Conservation (phyloP, 805 yeast species). For the Candida taoyuanica region DNA sequence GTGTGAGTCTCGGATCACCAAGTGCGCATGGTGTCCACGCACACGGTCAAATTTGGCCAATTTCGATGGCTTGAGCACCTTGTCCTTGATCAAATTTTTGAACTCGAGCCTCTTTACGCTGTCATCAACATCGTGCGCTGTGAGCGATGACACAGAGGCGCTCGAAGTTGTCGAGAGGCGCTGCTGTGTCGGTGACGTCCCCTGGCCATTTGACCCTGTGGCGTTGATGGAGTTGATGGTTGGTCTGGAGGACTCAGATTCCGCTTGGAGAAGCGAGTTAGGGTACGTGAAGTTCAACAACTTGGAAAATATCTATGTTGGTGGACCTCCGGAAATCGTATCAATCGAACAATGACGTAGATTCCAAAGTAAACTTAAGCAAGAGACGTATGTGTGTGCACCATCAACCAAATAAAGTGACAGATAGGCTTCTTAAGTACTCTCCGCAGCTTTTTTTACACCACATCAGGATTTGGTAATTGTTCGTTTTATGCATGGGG, state of each 20-base stretch:
- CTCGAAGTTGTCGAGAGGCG: no score
- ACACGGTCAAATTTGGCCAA: constrained; percentile 12
- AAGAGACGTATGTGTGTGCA: no score
- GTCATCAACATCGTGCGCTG: constrained; percentile 9
- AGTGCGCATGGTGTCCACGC: constrained; percentile 24
- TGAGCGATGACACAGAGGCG: no score
- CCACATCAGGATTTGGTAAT: background rate
- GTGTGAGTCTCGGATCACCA: constrained; percentile 28
- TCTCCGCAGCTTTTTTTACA: constrained; percentile 1
- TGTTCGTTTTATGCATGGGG: constrained; percentile 5
- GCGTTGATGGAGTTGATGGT: no score
- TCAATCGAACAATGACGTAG: no score
- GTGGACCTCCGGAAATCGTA: no score
- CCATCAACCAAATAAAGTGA: no score
- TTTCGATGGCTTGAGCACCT: constrained; percentile 25
- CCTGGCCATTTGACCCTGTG: no score
- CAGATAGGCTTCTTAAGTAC: background rate
- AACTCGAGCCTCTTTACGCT: constrained; percentile 20
- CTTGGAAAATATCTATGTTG: no score
- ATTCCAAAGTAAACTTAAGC: no score
- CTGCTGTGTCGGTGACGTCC: no score
- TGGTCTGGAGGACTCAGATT: background rate
- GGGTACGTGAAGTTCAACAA: constrained; percentile 4
- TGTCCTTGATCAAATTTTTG: constrained; percentile 26
- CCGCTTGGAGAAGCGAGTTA: constrained; percentile 3